Evolutionary conservation across 2,329 filamentous ascomycete genomes (phyloP).

Genomic region (Calycina marina): DNA sequence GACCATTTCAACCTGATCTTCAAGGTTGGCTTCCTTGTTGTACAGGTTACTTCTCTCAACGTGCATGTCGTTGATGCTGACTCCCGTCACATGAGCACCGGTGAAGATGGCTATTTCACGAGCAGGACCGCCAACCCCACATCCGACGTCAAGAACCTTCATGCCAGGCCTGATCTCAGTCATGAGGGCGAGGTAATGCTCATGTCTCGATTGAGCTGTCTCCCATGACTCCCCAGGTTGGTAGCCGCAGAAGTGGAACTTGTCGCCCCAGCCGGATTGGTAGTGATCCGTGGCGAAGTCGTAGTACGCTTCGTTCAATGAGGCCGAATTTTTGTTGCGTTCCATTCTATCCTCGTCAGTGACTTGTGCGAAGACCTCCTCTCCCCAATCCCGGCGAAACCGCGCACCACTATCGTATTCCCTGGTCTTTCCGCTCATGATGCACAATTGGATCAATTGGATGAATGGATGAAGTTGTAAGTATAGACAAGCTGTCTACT

Average conservation of each 20-base stretch:
- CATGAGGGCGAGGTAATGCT: constrained; percentile 89
- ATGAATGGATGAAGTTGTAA: too few species aligned
- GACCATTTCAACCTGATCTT: constrained; percentile 68
- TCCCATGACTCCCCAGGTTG: constrained; percentile 75
- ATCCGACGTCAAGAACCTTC: constrained; percentile 90
- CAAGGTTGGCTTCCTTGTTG: constrained; percentile 66
- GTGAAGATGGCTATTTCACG: constrained; percentile 96
- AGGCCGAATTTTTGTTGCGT: too few species aligned
- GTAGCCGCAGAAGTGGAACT: constrained; percentile 97
- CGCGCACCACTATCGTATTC: too few species aligned
- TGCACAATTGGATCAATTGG: too few species aligned
- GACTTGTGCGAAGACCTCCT: too few species aligned
- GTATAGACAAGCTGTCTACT: too few species aligned
- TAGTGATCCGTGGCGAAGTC: constrained; percentile 91
- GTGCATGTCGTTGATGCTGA: constrained; percentile 99
- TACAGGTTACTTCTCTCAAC: constrained; percentile 88
- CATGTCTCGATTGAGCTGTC: constrained; percentile 88
- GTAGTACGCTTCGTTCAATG: too few species aligned
- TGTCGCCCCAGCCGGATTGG: constrained; percentile 93
- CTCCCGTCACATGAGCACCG: constrained; percentile 72
- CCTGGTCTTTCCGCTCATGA: too few species aligned
- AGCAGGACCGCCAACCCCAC: constrained; percentile 89
- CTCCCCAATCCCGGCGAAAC: too few species aligned
- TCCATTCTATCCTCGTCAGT: too few species aligned
- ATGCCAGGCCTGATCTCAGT: constrained; percentile 80